Evolutionary conservation across 495 filamentous ascomycete species (phyloP).

Genomic region (Immersiella caudata): DNA sequence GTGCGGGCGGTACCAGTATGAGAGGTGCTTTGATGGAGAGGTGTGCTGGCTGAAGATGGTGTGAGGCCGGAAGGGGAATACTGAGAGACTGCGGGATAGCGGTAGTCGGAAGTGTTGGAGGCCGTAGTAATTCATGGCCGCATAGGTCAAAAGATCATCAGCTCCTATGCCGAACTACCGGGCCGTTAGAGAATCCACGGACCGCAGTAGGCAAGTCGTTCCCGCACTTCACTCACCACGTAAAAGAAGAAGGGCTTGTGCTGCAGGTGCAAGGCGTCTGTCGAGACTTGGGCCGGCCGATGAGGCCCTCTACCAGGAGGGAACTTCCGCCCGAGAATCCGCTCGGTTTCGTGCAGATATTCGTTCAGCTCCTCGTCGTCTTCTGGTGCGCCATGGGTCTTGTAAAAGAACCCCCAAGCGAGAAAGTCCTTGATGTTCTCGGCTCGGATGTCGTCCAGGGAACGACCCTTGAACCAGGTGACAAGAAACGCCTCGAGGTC

Average conservation of each 20-base stretch:
- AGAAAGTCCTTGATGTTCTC: slow-evolving; percentile 4
- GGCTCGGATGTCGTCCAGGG: not conserved
- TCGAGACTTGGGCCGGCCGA: not conserved
- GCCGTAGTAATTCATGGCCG: not conserved
- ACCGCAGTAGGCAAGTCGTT: not conserved
- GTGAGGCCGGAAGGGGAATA: no score
- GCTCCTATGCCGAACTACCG: not conserved
- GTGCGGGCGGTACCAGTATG: no score
- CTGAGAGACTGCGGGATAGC: no score
- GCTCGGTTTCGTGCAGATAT: slow-evolving; percentile 1
- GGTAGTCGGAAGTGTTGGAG: not conserved
- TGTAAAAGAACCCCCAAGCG: not conserved
- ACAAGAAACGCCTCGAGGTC: not conserved
- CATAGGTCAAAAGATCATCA: not conserved
- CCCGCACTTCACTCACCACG: not conserved
- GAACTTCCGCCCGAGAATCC: not conserved
- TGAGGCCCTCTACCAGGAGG: not conserved
- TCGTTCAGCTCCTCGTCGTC: not conserved
- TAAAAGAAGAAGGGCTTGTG: slow-evolving; percentile 6
- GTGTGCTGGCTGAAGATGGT: no score
- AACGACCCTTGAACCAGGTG: slow-evolving; percentile 1
- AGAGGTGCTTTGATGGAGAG: no score
- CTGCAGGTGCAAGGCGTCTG: not conserved
- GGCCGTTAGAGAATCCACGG: not conserved
- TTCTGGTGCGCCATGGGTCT: not conserved